Evolutionary conservation across 257 asterid species (phyloP).

Genomic region (Prunella vulgaris): DNA sequence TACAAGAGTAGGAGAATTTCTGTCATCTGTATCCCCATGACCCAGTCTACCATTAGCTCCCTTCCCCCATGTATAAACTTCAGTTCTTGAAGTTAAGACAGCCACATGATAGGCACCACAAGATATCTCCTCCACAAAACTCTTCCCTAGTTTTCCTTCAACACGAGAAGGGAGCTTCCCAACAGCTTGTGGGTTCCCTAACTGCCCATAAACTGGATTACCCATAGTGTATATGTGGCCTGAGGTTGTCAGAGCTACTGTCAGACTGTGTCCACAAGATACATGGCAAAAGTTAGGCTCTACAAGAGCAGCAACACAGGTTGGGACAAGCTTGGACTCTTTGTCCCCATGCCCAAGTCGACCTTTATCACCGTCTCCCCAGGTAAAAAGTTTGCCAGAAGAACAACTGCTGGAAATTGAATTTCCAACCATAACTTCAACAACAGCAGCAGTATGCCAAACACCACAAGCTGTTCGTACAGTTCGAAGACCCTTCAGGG

Average conservation of each 20-base stretch:
- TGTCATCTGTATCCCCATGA: conserved; percentile 81
- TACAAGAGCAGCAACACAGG: conserved; percentile 89
- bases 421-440: conserved; percentile 87
- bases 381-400: conserved; percentile 84
- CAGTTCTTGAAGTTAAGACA: conserved; percentile 78
- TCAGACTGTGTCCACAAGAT: conserved; percentile 91
- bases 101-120: conserved; percentile 97
- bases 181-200: conserved; percentile 81
- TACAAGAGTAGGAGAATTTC: conserved; percentile 67
- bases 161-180: conserved; percentile 80
- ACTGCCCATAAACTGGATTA: conserved; percentile 86
- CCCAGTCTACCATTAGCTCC: conserved; percentile 95
- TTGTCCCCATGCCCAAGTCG: conserved; percentile 87
- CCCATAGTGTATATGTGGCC: conserved; percentile 93
- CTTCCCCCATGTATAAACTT: conserved; percentile 96
- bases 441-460: conserved; percentile 98
- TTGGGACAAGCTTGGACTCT: conserved; percentile 82
- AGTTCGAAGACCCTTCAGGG: conserved; percentile 85
- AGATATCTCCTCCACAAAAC: conserved; percentile 82
- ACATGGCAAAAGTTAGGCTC: conserved; percentile 88
- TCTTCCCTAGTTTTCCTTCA: conserved; percentile 69
- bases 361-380: conserved; percentile 97
- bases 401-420: conserved; percentile 83
- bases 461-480: conserved; percentile 90
- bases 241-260: conserved; percentile 85